These are phyloP conservation scores for Poa pratensis DNA, from an alignment of 176 grass and related monocot species.

Conservation along the genomic window DNA sequence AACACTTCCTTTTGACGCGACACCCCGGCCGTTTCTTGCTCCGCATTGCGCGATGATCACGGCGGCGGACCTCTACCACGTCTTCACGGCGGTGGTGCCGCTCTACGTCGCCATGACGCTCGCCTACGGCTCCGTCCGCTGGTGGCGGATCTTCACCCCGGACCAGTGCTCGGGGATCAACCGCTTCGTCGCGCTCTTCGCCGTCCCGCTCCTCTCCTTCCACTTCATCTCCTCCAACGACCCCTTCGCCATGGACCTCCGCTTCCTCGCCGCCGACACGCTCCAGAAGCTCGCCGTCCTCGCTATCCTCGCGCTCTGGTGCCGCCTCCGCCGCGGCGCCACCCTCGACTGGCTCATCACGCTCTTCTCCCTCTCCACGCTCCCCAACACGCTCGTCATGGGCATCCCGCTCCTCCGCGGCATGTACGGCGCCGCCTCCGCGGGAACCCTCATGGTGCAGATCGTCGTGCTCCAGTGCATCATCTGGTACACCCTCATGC, in stretches of 20 bases:
- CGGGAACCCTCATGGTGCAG: conserved; percentile 84
- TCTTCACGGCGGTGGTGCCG: conserved; percentile 70
- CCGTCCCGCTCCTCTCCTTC: conserved; percentile 75
- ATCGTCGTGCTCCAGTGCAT: conserved; percentile 96
- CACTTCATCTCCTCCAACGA: conserved; percentile 80
- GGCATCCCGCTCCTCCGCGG: conserved; percentile 69
- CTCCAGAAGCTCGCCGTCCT: conserved; percentile 75
- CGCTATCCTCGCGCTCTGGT: conserved; percentile 45
- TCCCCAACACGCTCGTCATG: conserved; percentile 84
- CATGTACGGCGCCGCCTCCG: conserved; percentile 65
- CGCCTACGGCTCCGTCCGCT: conserved; percentile 75
- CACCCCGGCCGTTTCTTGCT: neutral
- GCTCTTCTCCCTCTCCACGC: conserved; percentile 72
- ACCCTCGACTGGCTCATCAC: conserved; percentile 83
- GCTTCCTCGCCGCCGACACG: conserved; percentile 74
- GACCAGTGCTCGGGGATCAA: conserved; percentile 90
- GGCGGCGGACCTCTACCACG: conserved; percentile 71
- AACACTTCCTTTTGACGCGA: no score
- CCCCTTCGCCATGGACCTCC: conserved; percentile 71
- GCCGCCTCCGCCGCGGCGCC: conserved; percentile 41
- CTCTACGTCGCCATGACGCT: conserved; percentile 84
- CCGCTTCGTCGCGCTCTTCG: conserved; percentile 80
- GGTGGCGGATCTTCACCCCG: conserved; percentile 73
- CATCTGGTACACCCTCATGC: conserved; percentile 99
- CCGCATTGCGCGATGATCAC: conserved; percentile 49